Conservation (phyloP, 1,284 basidiomycete species). For the Hortiboletus rubellus region DNA sequence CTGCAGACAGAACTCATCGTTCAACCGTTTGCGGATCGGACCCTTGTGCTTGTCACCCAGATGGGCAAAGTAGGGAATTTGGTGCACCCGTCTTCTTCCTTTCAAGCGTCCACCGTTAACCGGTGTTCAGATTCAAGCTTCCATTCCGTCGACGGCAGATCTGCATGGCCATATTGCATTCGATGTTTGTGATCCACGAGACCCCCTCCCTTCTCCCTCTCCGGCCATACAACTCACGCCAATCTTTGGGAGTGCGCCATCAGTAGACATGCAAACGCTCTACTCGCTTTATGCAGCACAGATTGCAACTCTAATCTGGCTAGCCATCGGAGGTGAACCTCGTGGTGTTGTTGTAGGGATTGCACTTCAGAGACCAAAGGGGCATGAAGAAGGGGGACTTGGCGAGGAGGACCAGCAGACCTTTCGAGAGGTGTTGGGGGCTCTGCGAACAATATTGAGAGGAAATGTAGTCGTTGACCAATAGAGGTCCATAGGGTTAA, state of each 20-base stretch:
- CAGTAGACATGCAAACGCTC: conserved; percentile 64
- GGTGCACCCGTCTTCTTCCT: conserved; percentile 44
- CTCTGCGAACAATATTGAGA: neutral
- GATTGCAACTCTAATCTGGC: conserved; percentile 84
- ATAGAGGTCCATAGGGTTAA: conserved; percentile 41
- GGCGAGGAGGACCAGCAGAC: conserved; percentile 52
- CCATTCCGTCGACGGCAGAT: conserved; percentile 65
- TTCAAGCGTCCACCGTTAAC: conserved; percentile 4
- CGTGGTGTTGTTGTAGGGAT: conserved; percentile 68
- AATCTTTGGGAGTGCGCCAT: conserved; percentile 71
- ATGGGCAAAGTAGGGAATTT: conserved; percentile 84
- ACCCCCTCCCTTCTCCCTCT: conserved; percentile 62
- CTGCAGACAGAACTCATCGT: conserved; percentile 72
- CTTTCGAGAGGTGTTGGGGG: conserved; percentile 67
- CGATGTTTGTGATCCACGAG: conserved; percentile 34
- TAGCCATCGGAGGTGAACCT: conserved; percentile 44
- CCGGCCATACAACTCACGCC: conserved; percentile 73
- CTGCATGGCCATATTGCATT: conserved; percentile 38
- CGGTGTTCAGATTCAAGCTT: conserved; percentile 66
- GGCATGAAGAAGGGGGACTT: conserved; percentile 36
- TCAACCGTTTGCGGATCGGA: conserved; percentile 76
- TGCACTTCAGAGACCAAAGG: conserved; percentile 50
- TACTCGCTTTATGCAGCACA: conserved; percentile 85
- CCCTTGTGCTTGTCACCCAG: conserved; percentile 83
- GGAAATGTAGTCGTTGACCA: neutral